Evolutionary conservation across 305 asterid species (phyloP), one percentile per base, ranked within the genome.

Genomic region (Salvia sclarea): DNA sequence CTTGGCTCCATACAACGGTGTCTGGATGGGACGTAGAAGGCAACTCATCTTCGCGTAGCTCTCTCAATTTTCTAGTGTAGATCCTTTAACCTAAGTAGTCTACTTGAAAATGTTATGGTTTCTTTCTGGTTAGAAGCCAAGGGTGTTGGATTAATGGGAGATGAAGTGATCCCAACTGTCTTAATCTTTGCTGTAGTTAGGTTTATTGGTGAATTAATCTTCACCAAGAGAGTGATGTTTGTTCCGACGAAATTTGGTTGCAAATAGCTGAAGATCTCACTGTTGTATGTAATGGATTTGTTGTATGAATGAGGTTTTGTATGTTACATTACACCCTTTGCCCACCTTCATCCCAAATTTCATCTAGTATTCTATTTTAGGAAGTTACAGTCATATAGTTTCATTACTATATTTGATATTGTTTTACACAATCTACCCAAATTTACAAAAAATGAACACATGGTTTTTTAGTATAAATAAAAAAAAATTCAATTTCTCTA

Each of bases 271-370:
- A 13, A 50, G 48, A 61, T 63, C 17, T 33, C 17, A 40, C 6
- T 30, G 13, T 61, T 70, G 64, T 43, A 16, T 62, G 47, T 48
- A 47, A 35, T 9, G 17, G 12, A 16, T 38, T 28, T 48, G 43
- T 21, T 53, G 60, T 62, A 25, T 62, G 56, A 62, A 49, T 70
- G 56, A 38, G 10, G 61, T 50, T 50, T 24, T 12, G 11, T 24
- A 5, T 11, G 45, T 48, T 48, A 17, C 13, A n/a, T 25, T 25
- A 33, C 38, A 33, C 9, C 35, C 35, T n/a, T n/a, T n/a, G n/a
- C n/a, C n/a, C n/a, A n/a, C 38, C 38, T 33, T 33, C 1, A 7
- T 33, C 38, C 9, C 38, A 33, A 33, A 33, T 33, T 33, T 33
- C 33, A 28, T 33, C 38, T 33, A 33, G 38, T 33, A 33, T 6